These are phyloP conservation scores for Chaetomium sp. DNA, from an alignment of 2,329 filamentous ascomycete genomes.

Conservation along the genomic window DNA sequence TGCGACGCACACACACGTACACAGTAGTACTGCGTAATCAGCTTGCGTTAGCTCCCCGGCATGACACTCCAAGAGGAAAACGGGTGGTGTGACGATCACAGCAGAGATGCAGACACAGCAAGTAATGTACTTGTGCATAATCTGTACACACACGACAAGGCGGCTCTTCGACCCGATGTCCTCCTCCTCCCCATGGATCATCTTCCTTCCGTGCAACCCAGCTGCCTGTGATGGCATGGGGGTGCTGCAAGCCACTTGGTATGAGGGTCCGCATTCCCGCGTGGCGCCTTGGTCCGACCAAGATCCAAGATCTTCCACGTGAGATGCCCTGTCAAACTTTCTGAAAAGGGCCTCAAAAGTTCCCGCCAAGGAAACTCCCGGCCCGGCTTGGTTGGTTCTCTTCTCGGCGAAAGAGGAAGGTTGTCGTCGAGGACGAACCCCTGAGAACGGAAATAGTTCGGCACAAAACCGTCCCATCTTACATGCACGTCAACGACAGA, in stretches of 20 bases:
- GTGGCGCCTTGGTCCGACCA: background rate
- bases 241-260: background rate
- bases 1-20: background rate
- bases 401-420: background rate
- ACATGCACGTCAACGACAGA: background rate
- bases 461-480: background rate
- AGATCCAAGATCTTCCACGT: background rate
- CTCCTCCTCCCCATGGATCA: background rate
- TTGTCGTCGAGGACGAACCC: background rate
- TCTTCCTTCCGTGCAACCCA: background rate
- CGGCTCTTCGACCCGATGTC: slow-evolving; percentile 2
- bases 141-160: background rate
- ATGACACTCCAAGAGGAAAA: background rate
- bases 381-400: background rate
- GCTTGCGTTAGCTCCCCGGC: background rate
- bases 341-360: background rate
- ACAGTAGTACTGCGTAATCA: too few species aligned
- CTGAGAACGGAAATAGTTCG: background rate
- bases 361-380: background rate
- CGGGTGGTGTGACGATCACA: slow-evolving; percentile 1
- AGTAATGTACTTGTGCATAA: too few species aligned
- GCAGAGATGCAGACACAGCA: background rate
- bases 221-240: background rate
- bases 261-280: background rate
- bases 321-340: background rate